Evolutionary conservation across 352 stramenopile genomes (phyloP), one percentile per base, ranked within the genome.

Genomic region (Hyaloperonospora brassicae): DNA sequence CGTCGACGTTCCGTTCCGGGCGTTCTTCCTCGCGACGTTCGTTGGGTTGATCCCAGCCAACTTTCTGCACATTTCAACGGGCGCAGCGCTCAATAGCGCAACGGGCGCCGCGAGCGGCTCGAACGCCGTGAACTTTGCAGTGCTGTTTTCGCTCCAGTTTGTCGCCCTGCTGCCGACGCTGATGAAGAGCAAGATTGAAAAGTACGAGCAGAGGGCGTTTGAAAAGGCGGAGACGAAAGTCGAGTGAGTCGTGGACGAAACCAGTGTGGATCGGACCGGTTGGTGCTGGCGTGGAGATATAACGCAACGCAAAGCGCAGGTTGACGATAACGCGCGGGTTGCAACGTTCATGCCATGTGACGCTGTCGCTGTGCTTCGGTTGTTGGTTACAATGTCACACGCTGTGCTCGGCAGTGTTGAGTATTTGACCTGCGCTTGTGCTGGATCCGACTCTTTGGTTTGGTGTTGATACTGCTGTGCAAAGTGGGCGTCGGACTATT

Each of bases 121-220:
- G 62, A 93, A 93, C 52, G 68, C 69, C 11, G 21, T 86, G 35
- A 93, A 89, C 61, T 93, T 93, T 58, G 76, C 61, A 11, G 79
- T 91, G 39, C 73, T 93, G 12, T 93, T 93, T 49, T 61, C 71
- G 55, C 66, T 93, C n/a, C 83, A 93, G 52, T 91, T 93, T 57
- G 73, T 93, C 2, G 83, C 83, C 7, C 55, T 93, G 31, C 57
- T 93, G 42, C 83, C 83, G 36, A 93, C 81, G 30, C 56, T 93
- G 5, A 89, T 93, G 61, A 93, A 93, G 73, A 70, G 78, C 66
- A 91, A 90, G 64, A 83, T 93, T 24, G 79, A 87, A 47, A 86
- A 76, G 43, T 91, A 87, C 55, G 80, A 91, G 73, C 75, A 89
- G 64, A 48, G 78, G 9, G 65, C 76, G 17, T 91, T 91, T 51